These are phyloP conservation scores for Panicum virgatum DNA, from an alignment of 202 grass and related monocot genomes.

Conservation along the genomic window DNA sequence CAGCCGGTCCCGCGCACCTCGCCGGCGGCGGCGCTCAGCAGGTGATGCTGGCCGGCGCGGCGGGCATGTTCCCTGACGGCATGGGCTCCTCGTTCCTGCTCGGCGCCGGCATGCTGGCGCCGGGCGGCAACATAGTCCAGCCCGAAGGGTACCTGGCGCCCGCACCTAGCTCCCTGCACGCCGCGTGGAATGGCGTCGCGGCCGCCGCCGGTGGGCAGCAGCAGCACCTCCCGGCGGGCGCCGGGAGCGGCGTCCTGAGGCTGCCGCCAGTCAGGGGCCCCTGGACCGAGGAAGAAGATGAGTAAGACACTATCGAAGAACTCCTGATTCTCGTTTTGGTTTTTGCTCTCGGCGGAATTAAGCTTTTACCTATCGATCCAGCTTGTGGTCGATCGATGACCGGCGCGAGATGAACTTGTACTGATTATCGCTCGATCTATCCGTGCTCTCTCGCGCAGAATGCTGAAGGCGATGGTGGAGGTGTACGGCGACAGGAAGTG, in stretches of 20 bases:
- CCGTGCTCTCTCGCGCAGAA: constrained; percentile 2
- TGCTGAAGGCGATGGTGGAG: constrained; percentile 42
- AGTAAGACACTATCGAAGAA: background rate
- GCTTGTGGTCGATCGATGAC: background rate
- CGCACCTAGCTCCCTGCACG: background rate
- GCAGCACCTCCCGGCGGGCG: background rate
- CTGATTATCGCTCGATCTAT: background rate
- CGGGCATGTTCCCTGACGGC: background rate
- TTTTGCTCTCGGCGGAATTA: too few species aligned
- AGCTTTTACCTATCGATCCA: background rate
- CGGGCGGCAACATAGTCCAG: background rate
- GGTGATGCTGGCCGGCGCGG: background rate
- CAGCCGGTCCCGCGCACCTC: background rate
- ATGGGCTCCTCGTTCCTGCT: background rate
- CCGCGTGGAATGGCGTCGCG: background rate
- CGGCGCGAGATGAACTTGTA: background rate
- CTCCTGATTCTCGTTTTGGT: background rate
- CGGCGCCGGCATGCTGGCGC: background rate
- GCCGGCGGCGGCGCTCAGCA: background rate
- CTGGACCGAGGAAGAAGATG: constrained; percentile 16
- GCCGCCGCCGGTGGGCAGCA: background rate
- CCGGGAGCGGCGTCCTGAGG: background rate
- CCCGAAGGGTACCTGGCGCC: background rate
- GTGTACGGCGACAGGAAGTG: constrained; percentile 50
- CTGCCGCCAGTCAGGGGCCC: background rate